Conservation (phyloP, 495 filamentous ascomycete species). For the Aspergillus leporis region DNA sequence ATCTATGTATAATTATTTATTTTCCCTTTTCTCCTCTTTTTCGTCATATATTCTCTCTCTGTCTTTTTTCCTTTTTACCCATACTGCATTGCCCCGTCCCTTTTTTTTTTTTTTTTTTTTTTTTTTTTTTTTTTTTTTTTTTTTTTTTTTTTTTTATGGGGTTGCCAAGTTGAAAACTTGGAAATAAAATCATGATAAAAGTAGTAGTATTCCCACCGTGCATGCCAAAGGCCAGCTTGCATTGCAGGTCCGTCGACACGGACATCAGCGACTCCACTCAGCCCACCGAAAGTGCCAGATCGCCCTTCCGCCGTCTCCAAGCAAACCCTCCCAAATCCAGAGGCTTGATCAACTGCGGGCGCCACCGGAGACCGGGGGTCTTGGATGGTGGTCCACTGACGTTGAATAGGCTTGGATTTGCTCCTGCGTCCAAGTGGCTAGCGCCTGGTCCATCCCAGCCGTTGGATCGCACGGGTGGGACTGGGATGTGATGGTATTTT, state of each 20-base stretch:
- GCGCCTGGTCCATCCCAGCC: constrained; percentile 21
- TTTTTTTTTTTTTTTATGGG: background rate
- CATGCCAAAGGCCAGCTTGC: constrained; percentile 10
- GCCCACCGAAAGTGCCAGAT: constrained; percentile 26
- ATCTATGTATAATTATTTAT: background rate
- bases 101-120: background rate
- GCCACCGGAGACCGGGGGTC: constrained; percentile 20
- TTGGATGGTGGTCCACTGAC: constrained; percentile 21
- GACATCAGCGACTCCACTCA: constrained; percentile 18
- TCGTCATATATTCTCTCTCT: background rate
- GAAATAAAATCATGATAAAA: background rate
- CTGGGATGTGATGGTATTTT: constrained; percentile 20
- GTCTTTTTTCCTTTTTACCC: background rate
- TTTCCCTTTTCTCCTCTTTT: background rate
- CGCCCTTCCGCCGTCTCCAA: constrained; percentile 14
- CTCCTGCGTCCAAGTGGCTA: constrained; percentile 21
- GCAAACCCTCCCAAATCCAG: constrained; percentile 12
- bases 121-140: background rate
- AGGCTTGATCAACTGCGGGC: constrained; percentile 26
- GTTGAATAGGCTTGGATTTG: constrained; percentile 22
- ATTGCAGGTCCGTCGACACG: constrained; percentile 5
- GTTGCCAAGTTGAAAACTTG: background rate
- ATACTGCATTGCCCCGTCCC: background rate
- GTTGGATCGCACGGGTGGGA: constrained; percentile 26
- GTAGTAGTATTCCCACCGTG: background rate